These are phyloP conservation scores for Casuarina equisetifolia DNA, from an alignment of 306 rosid species.

Conservation along the genomic window DNA sequence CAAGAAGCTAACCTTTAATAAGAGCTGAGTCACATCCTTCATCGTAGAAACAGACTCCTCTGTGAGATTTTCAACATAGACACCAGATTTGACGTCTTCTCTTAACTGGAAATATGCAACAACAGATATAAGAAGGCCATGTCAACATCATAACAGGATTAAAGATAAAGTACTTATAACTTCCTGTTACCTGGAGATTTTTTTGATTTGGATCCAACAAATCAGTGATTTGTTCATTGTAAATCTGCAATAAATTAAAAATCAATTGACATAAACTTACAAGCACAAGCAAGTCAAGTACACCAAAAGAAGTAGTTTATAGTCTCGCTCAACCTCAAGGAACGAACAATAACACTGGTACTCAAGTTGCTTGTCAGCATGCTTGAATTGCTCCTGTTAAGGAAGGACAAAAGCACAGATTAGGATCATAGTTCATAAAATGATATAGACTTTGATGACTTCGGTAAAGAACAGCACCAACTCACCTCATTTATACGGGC, in stretches of 20 bases:
- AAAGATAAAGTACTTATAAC: conserved; percentile 19
- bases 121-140: conserved; percentile 20
- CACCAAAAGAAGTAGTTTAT: conserved; percentile 19
- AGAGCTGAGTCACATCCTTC: conserved; percentile 73
- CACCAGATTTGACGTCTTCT: conserved; percentile 99
- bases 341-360: conserved; percentile 93
- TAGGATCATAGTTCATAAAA: conserved; percentile 9
- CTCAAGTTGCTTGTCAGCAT: conserved; percentile 75
- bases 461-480: conserved; percentile 15
- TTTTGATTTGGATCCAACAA: conserved; percentile 82
- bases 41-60: conserved; percentile 72
- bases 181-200: conserved; percentile 68
- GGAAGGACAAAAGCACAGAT: conserved; percentile 24
- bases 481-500: conserved; percentile 82
- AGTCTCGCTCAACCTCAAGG: conserved; percentile 65
- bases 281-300: conserved; percentile 12
- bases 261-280: conserved; percentile 27
- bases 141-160: conserved; percentile 4
- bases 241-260: conserved; percentile 60
- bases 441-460: conserved; percentile 14
- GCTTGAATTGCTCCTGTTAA: conserved; percentile 86
- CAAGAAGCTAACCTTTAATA: conserved; percentile 65
- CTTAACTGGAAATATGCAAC: conserved; percentile 58
- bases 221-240: conserved; percentile 97
- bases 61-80: conserved; percentile 92